A percentile compares a stretch with the other conserved stretches of the same genome.
Evolutionary conservation across 2,329 filamentous ascomycete genomes (phyloP).

Genomic region (Colletotrichum noveboracense): DNA sequence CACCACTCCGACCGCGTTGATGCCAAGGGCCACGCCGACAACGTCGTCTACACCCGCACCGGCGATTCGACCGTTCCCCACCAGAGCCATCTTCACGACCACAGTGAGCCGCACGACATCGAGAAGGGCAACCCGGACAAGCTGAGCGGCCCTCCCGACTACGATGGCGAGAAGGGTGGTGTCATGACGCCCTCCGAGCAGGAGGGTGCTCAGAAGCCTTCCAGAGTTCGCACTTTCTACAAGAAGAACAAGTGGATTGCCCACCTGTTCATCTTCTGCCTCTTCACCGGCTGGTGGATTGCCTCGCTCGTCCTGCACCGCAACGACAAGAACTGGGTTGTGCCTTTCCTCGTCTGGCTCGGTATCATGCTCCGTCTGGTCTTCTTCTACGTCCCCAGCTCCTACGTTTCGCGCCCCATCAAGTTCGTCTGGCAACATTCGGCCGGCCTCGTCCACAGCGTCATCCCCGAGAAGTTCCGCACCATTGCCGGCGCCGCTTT

Average conservation of each 20-base stretch:
- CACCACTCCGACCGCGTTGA: slow-evolving; percentile 44
- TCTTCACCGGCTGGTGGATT: slow-evolving; percentile 74
- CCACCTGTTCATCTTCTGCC: slow-evolving; percentile 49
- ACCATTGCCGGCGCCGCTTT: slow-evolving; percentile 66
- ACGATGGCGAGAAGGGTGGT: slow-evolving; percentile 44
- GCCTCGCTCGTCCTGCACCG: slow-evolving; percentile 75
- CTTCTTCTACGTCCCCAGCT: slow-evolving; percentile 74
- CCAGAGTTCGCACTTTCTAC: slow-evolving; percentile 42
- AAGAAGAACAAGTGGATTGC: slow-evolving; percentile 48
- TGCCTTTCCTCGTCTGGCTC: slow-evolving; percentile 84
- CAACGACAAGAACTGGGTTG: slow-evolving; percentile 77
- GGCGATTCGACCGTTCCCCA: slow-evolving; percentile 41
- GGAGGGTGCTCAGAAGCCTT: slow-evolving; percentile 24
- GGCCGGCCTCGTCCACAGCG: slow-evolving; percentile 59
- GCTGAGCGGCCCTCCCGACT: slow-evolving; percentile 35
- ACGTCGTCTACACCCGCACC: slow-evolving; percentile 53
- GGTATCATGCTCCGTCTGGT: slow-evolving; percentile 75
- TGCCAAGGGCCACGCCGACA: slow-evolving; percentile 38
- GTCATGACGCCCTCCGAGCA: slow-evolving; percentile 33
- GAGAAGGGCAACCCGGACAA: slow-evolving; percentile 28
- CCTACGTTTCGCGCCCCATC: slow-evolving; percentile 69
- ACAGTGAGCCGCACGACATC: slow-evolving; percentile 26
- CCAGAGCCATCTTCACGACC: slow-evolving; percentile 35
- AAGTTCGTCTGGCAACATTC: slow-evolving; percentile 72
- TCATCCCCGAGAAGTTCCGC: slow-evolving; percentile 72